Base-by-base conservation (phyloP, 2,329 filamentous ascomycete genomes). In the Talaromyces sp. region DNA sequence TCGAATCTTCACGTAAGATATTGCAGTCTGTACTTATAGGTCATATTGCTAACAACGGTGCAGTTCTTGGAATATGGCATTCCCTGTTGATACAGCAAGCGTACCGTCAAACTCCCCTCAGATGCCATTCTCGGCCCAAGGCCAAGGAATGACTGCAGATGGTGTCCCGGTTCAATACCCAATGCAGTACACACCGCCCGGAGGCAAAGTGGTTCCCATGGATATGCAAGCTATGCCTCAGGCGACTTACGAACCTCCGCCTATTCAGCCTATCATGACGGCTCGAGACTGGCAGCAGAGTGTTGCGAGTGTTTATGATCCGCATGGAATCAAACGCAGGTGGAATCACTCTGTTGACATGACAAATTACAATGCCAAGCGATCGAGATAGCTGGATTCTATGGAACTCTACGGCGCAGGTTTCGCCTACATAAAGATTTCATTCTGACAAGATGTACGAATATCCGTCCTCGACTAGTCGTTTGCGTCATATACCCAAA, bases 41-140 rank as follows among this genome's bases (percentile, higher is more conserved):
- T 22, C 33, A n/a, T n/a, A 19, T 31, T 59, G 39, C 56, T 59
- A 59, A 59, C 39, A 31, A 43, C 13, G 10, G 22, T 2, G 37
- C 68, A 96, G 93, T 78, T 92, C 97, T 83, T 98, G 94, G 93
- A 93, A 96, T 78, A 89, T 90, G 74, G 93, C 94, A 69, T 98
- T 97, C 81, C 91, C 92, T 83, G 91, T 89, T 77, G 87, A 87
- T 66, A 79, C 81, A 70, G 77, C 79, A 11, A 73, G 70, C 62
- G 62, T 76, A 62, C 78, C 79, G 71, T 66, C 78, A 56, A 77
- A 76, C 68, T 80, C 75, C 14, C 76, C 80, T 8, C 75, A 78
- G 10, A 80, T 83, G 72, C 73, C 73, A 35, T 70, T 76, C 66
- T 70, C 69, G 56, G 73, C 72, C 54, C 35, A 73, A 13, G 58